These are phyloP conservation scores for Dactylorhiza incarnata DNA, from an alignment of 106 monocot genomes.

Conservation along the genomic window DNA sequence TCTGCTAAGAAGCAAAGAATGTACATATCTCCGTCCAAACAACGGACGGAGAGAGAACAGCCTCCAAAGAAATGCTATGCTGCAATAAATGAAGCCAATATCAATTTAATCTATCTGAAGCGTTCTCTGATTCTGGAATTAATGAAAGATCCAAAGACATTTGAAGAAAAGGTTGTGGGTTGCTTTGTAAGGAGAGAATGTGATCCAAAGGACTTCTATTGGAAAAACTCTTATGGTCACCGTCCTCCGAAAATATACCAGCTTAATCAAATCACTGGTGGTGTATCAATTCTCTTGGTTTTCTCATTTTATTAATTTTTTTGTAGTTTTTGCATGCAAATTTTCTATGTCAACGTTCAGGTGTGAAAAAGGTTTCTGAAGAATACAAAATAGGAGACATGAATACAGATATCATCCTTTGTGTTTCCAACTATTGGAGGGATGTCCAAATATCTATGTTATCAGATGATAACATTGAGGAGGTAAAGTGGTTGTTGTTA, in stretches of 20 bases:
- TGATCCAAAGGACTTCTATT: constrained; percentile 38
- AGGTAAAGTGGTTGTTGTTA: constrained; percentile 33
- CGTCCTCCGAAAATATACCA: constrained; percentile 26
- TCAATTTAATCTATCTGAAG: constrained; percentile 54
- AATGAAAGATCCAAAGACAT: constrained; percentile 36
- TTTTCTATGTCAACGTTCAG: constrained; percentile 8
- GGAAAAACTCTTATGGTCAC: not conserved
- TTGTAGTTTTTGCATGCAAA: not conserved
- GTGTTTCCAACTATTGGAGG: constrained; percentile 39
- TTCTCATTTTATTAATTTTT: not conserved
- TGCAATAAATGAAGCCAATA: constrained; percentile 40
- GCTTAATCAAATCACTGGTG: constrained; percentile 61
- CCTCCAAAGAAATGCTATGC: constrained; percentile 33
- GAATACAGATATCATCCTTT: constrained; percentile 32
- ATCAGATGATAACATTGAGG: constrained; percentile 66
- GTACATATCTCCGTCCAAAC: constrained; percentile 8
- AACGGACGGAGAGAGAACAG: constrained; percentile 1
- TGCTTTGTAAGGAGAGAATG: constrained; percentile 73
- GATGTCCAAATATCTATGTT: constrained; percentile 52
- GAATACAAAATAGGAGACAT: constrained; percentile 46
- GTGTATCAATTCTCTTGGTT: not conserved
- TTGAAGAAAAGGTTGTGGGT: constrained; percentile 63
- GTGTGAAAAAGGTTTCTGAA: constrained; percentile 33
- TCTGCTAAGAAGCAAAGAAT: constrained; percentile 18
- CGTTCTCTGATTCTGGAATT: constrained; percentile 49